These are phyloP conservation scores for Theobroma cacao DNA, from an alignment of 345 rosid species.

Conservation along the genomic window DNA sequence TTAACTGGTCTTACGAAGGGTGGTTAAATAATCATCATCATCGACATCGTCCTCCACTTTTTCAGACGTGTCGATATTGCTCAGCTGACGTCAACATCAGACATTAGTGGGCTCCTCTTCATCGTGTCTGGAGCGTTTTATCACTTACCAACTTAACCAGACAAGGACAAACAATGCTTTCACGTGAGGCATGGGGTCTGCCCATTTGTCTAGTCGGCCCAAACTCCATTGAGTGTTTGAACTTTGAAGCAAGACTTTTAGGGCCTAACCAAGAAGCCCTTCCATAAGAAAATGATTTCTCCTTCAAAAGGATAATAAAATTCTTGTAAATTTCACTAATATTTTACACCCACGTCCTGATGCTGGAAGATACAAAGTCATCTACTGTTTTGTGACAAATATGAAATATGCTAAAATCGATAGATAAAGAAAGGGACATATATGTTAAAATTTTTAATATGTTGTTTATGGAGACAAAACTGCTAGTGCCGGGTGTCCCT, in stretches of 20 bases:
- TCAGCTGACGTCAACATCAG: neutral
- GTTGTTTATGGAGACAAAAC: neutral
- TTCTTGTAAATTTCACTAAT: neutral
- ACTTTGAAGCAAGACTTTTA: neutral
- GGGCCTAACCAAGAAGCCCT: neutral
- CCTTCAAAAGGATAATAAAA: too few relatives aligned
- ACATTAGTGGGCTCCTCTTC: neutral
- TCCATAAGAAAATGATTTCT: neutral
- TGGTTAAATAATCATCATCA: too few relatives aligned
- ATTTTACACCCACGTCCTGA: conserved; percentile 23
- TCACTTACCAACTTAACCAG: neutral
- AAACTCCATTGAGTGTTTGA: neutral
- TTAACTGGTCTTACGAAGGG: neutral
- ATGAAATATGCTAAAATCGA: neutral
- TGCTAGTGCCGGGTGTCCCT: neutral
- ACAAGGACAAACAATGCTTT: too few relatives aligned
- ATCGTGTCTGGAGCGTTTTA: neutral
- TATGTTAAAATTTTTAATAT: neutral
- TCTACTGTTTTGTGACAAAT: conserved; percentile 2
- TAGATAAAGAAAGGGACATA: neutral
- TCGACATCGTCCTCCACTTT: neutral
- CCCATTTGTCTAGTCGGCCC: neutral
- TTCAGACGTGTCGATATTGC: too few relatives aligned
- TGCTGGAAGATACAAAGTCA: conserved; percentile 7
- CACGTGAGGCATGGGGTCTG: neutral